Conservation (phyloP, 2,329 filamentous ascomycete species). For the Colletotrichum ledebouriae region DNA sequence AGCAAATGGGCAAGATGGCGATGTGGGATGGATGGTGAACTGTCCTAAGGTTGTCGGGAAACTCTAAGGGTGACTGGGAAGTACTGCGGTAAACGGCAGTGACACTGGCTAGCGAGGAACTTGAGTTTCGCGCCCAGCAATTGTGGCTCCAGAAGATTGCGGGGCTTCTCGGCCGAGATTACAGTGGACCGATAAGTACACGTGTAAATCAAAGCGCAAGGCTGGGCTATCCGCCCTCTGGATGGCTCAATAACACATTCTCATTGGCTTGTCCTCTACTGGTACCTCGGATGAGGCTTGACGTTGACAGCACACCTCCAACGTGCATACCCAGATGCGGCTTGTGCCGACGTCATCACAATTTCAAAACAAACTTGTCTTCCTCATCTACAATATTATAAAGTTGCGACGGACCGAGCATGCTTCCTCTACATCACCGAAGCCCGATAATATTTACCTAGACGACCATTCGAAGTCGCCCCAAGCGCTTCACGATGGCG, state of each 20-base stretch:
- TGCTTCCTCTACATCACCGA: slow-evolving; percentile 24
- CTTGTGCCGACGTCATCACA: slow-evolving; percentile 40
- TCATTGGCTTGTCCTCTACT: slow-evolving; percentile 8
- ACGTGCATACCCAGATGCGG: slow-evolving; percentile 22
- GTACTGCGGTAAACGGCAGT: slow-evolving; percentile 3
- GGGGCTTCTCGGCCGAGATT: slow-evolving; percentile 36
- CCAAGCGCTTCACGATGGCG: slow-evolving; percentile 32
- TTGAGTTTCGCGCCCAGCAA: slow-evolving; percentile 1
- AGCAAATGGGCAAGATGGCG: background rate
- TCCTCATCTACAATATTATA: background rate
- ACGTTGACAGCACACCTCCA: slow-evolving; percentile 39
- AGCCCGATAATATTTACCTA: slow-evolving; percentile 23
- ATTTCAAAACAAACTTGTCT: slow-evolving; percentile 16
- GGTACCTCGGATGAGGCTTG: slow-evolving; percentile 32
- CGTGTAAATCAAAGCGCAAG: slow-evolving; percentile 16
- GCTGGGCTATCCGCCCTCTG: slow-evolving; percentile 7
- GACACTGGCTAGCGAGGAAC: slow-evolving; percentile 8
- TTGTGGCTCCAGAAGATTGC: slow-evolving; percentile 13
- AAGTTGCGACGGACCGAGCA: slow-evolving; percentile 18
- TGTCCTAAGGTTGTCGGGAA: slow-evolving; percentile 12
- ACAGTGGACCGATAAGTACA: slow-evolving; percentile 35
- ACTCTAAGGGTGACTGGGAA: slow-evolving; percentile 5
- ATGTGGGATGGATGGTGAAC: background rate
- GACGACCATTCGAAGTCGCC: slow-evolving; percentile 12
- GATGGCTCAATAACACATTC: background rate